Evolutionary conservation across 1,284 basidiomycete species (phyloP).

Genomic region (Wolfiporia cocos): DNA sequence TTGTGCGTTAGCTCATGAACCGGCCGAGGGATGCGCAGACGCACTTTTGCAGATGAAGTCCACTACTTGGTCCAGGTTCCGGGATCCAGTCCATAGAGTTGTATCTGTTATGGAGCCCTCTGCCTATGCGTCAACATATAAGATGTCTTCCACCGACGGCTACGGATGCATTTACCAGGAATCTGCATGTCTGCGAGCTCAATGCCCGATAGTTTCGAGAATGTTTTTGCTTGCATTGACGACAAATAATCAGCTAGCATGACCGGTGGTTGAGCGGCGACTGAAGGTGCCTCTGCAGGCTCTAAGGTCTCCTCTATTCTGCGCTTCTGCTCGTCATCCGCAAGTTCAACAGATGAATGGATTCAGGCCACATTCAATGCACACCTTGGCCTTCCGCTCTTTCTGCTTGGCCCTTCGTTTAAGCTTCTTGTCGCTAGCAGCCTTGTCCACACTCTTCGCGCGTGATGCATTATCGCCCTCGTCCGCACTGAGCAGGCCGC

Average conservation of each 20-base stretch:
- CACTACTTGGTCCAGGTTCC: conserved; percentile 61
- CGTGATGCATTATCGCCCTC: conserved; percentile 36
- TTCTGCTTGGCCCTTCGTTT: conserved; percentile 70
- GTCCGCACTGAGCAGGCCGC: conserved; percentile 37
- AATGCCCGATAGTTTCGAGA: conserved; percentile 56
- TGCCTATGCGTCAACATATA: conserved; percentile 48
- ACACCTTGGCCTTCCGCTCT: conserved; percentile 59
- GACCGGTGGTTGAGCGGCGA: conserved; percentile 49
- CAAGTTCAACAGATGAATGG: conserved; percentile 8
- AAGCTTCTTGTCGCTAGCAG: conserved; percentile 48
- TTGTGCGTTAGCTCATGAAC: background rate
- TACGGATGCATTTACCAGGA: conserved; percentile 47
- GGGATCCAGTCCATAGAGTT: conserved; percentile 58
- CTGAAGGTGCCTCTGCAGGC: conserved; percentile 35
- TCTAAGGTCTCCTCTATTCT: conserved; percentile 47
- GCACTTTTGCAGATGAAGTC: conserved; percentile 70
- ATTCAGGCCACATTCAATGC: conserved; percentile 13
- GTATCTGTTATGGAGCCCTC: conserved; percentile 71
- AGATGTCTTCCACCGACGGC: conserved; percentile 23
- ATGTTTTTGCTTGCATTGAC: conserved; percentile 56
- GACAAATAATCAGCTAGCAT: conserved; percentile 56
- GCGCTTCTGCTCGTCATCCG: conserved; percentile 52
- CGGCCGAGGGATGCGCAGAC: conserved; percentile 8
- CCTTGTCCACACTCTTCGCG: conserved; percentile 19
- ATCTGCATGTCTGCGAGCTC: conserved; percentile 72